A percentile compares a stretch with the other conserved stretches of the same genome.
These are phyloP conservation scores for Letharia lupina DNA, from an alignment of 495 filamentous ascomycete genomes.

Conservation along the genomic window DNA sequence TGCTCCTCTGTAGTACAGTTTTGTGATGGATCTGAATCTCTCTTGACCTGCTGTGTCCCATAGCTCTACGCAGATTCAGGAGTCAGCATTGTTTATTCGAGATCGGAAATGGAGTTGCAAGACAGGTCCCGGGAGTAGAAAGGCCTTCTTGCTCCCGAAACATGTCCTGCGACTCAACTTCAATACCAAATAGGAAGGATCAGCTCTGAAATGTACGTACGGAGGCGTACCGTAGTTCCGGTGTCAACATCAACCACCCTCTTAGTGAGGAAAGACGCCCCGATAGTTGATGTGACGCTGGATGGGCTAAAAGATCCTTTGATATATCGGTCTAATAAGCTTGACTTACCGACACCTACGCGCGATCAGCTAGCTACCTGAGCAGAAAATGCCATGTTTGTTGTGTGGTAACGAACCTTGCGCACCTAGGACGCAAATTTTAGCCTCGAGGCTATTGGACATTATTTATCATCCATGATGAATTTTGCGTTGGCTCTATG, in stretches of 20 bases:
- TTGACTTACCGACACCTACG: constrained; percentile 86
- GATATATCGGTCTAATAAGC: constrained; percentile 78
- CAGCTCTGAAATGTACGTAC: too few species aligned
- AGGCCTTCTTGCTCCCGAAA: too few species aligned
- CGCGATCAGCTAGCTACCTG: constrained; percentile 25
- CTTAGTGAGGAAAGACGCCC: constrained; percentile 91
- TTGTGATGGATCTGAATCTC: constrained; percentile 85
- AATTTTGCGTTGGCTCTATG: neutral
- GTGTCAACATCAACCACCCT: constrained; percentile 77
- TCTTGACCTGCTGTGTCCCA: constrained; percentile 97
- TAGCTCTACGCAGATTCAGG: constrained; percentile 41
- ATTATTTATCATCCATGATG: constrained; percentile 36
- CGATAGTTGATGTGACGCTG: constrained; percentile 67
- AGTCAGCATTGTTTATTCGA: too few species aligned
- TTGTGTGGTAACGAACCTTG: constrained; percentile 43
- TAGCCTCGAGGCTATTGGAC: constrained; percentile 77
- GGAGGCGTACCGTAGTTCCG: constrained; percentile 65
- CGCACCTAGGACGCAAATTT: constrained; percentile 82
- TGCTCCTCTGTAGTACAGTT: constrained; percentile 90
- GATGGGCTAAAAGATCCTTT: constrained; percentile 66
- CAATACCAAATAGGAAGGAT: too few species aligned
- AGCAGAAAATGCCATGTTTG: neutral
- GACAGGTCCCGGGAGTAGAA: too few species aligned
- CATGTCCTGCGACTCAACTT: too few species aligned
- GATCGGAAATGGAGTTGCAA: too few species aligned